Evolutionary conservation across 495 filamentous ascomycete species (phyloP).

Genomic region (Thermothielavioides terrestris): DNA sequence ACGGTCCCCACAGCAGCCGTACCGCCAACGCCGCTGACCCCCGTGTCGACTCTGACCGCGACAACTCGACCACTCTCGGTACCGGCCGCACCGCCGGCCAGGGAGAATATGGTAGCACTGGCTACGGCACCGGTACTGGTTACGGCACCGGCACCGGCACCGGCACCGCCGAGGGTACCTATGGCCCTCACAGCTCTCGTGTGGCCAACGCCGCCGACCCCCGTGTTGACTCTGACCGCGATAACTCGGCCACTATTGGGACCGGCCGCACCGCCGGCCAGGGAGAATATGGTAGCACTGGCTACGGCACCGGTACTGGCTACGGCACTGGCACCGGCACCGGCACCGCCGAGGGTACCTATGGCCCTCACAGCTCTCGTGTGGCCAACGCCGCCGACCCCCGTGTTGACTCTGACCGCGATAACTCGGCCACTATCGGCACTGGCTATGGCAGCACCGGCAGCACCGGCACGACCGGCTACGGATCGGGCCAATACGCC

Average conservation of each 20-base stretch:
- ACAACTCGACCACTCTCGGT: constrained; percentile 11
- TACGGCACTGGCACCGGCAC: constrained; percentile 14
- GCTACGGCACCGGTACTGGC: not conserved
- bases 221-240: constrained; percentile 39
- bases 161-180: not conserved
- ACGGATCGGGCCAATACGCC: constrained; percentile 9
- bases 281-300: too few relatives aligned
- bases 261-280: constrained; percentile 24
- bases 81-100: constrained; percentile 1
- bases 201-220: constrained; percentile 41
- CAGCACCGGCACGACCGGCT: not conserved
- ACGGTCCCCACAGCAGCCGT: constrained; percentile 30
- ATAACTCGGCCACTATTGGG: constrained; percentile 23
- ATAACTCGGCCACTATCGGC: constrained; percentile 23
- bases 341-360: constrained; percentile 9
- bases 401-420: constrained; percentile 39
- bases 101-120: too few relatives aligned
- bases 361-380: too few relatives aligned
- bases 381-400: constrained; percentile 40
- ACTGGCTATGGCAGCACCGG: constrained; percentile 15
- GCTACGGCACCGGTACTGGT: not conserved
- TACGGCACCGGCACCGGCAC: too few relatives aligned
- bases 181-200: too few relatives aligned
- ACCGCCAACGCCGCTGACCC: constrained; percentile 14
- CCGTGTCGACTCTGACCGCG: constrained; percentile 11